Conservation (phyloP, 148 eudicot genomes). For the Polygonum aviculare region DNA sequence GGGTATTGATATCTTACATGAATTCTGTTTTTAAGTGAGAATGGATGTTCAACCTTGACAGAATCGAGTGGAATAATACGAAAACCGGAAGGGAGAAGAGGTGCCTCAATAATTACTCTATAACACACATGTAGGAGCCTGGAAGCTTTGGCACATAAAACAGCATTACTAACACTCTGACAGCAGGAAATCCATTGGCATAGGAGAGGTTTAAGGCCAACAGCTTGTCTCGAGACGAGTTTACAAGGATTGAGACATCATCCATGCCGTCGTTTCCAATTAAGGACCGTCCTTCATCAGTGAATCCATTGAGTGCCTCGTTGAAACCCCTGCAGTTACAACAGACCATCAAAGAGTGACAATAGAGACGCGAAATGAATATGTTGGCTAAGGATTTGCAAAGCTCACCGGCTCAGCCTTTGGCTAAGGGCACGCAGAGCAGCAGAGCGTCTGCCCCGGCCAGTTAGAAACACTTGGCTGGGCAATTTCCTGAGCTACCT, state of each 20-base stretch:
- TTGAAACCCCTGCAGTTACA: conserved; percentile 56
- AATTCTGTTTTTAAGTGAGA: not conserved
- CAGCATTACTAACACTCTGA: conserved; percentile 42
- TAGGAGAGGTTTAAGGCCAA: conserved; percentile 61
- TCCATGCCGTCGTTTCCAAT: conserved; percentile 74
- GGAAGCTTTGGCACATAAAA: conserved; percentile 75
- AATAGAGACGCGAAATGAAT: not conserved
- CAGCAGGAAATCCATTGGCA: conserved; percentile 61
- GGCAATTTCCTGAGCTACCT: conserved; percentile 68
- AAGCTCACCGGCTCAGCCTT: conserved; percentile 55
- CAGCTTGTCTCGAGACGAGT: conserved; percentile 69
- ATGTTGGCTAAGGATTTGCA: not conserved
- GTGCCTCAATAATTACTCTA: conserved; percentile 29
- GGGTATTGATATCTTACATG: not conserved
- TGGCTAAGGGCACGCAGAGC: conserved; percentile 70
- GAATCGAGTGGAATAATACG: conserved; percentile 92
- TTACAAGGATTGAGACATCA: conserved; percentile 71
- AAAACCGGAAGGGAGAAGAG: conserved; percentile 93
- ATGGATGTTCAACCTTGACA: conserved; percentile 42
- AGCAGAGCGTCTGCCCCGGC: conserved; percentile 74
- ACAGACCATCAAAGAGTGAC: conserved; percentile 5
- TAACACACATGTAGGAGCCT: conserved; percentile 69
- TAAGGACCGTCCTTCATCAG: conserved; percentile 83
- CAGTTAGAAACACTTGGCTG: conserved; percentile 57
- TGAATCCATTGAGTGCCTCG: conserved; percentile 73